Evolutionary conservation across 352 stramenopile genomes (phyloP), one percentile per base, ranked within the genome.

Genomic region (Phytophthora multivora): DNA sequence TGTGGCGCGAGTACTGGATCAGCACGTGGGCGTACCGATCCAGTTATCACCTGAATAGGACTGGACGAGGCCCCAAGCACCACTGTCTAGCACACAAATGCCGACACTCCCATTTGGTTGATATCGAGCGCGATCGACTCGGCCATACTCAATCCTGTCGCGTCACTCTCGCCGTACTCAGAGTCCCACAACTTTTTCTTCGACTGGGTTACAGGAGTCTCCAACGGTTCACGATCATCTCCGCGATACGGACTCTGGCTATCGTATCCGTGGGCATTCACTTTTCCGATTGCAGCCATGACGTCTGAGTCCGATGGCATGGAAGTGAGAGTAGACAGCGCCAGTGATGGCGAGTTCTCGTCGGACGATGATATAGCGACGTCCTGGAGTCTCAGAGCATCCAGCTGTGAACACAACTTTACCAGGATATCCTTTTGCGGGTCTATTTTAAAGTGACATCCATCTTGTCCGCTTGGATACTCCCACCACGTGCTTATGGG

Each of bases 261-360:
- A 15, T 74, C 66, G 56, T 87, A 89, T 10, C 77, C 75, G 54
- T 87, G 79, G 8, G 77, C 86, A 47, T 89, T 89, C 16, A 86
- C 60, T 50, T 89, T 89, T 13, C 33, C 59, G 33, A 85, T 66
- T 15, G 73, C 47, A 12, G 43, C 42, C 38, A 81, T 69, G 8
- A 77, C 71, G 4, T 63, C 28, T 1, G 59, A 8, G 1, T 64
- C 48, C 11, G 38, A 45, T 5, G 73, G 52, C 51, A 86, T 61
- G 2, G 42, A 30, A 10, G 46, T 50, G 10, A 89, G 75, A 12
- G 75, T 79, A 2, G 60, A 72, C 36, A 73, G 51, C 11, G 79
- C 40, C 5, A 75, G 39, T 33, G 71, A 71, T 8, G 69, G 61
- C 4, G 77, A 82, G 52, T 85, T 89, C 46, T 89, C 79, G 48